A percentile compares a stretch with the other conserved stretches of the same genome.
Conservation (phyloP, 1,139 yeast species). For the Ogataea hybrid region DNA sequence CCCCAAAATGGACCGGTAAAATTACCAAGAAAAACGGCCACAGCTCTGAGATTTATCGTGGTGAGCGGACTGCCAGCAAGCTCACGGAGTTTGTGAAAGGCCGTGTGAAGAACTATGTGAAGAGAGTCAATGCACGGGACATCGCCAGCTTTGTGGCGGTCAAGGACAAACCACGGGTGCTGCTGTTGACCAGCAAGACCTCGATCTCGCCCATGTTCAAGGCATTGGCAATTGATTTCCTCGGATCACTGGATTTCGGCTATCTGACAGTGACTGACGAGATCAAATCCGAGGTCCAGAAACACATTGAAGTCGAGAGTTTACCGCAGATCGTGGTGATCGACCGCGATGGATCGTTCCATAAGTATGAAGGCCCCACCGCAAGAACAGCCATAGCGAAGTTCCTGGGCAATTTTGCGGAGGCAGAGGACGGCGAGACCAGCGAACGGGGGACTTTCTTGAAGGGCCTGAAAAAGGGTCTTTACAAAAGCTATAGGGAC, state of each 20-base stretch:
- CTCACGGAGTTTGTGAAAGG: slow-evolving; percentile 58
- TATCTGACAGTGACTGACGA: slow-evolving; percentile 30
- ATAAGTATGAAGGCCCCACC: slow-evolving; percentile 18
- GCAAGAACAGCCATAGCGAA: slow-evolving; percentile 18
- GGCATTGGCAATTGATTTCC: slow-evolving; percentile 73
- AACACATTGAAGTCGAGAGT: neutral
- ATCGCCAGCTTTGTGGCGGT: slow-evolving; percentile 33
- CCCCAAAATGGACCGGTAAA: slow-evolving; percentile 56
- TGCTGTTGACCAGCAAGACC: slow-evolving; percentile 45
- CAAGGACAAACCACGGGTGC: slow-evolving; percentile 38
- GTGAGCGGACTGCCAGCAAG: slow-evolving; percentile 61
- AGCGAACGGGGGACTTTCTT: slow-evolving; percentile 24
- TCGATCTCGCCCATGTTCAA: slow-evolving; percentile 62
- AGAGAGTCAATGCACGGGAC: slow-evolving; percentile 40
- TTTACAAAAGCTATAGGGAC: slow-evolving; percentile 23
- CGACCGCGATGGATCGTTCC: slow-evolving; percentile 14
- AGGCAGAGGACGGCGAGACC: slow-evolving; percentile 27
- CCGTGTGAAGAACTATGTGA: slow-evolving; percentile 71
- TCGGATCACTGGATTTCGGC: slow-evolving; percentile 45
- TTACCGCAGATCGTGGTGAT: slow-evolving; percentile 19
- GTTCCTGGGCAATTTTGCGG: slow-evolving; percentile 21
- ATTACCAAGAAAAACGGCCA: slow-evolving; percentile 34
- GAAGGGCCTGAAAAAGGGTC: slow-evolving; percentile 24
- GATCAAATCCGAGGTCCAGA: slow-evolving; percentile 1
- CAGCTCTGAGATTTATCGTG: slow-evolving; percentile 64